Base-by-base conservation (phyloP, 352 stramenopile species). In the Phytopythium kandeliae region DNA sequence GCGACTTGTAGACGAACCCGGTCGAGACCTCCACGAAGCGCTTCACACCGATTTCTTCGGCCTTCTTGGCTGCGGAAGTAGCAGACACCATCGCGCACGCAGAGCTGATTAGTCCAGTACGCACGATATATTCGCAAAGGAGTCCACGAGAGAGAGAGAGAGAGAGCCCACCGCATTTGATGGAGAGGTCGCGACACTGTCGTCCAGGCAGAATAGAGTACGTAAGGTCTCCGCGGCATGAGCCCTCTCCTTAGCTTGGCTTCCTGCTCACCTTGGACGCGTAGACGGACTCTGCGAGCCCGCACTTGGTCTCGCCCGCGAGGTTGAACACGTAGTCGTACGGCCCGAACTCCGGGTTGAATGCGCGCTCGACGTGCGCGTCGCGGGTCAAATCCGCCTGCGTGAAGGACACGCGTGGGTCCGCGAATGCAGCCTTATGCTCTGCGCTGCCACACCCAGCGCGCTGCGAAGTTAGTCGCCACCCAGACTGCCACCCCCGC, bases 241-340 rank as follows among this genome's bases (percentile, higher is more conserved):
- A 47, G 2, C 8, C 17, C 22, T 26, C 15, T 11, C 5, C 22
- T 9, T 33, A 24, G 31, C 42, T 19, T 33, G 21, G 43, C n/a
- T 21, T 16, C 30, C 13, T 30, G 17, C 21, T 8, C 40, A 84
- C 73, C 72, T 92, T 92, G 44, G 78, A 87, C 13, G 77, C 78
- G 58, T 95, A 95, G 26, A 92, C 72, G 16, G 48, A 59, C 42
- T 95, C 85, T 10, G 55, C 70, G 24, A 91, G 64, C 7, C 81
- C 78, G 58, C 71, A 92, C 60, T 92, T 92, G 56, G 80, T 92
- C 60, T 95, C 82, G 10, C 81, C 82, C 17, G 85, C 85, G 7
- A 92, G 57, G 53, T 95, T 95, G 58, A 88, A 92, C 40, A 92
- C 82, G 34, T 71, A 93, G 58, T 95, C 80, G 69, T 86, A 93